Evolutionary conservation across 306 rosid genomes (phyloP).

Genomic region (Elaeagnus macrophylla): DNA sequence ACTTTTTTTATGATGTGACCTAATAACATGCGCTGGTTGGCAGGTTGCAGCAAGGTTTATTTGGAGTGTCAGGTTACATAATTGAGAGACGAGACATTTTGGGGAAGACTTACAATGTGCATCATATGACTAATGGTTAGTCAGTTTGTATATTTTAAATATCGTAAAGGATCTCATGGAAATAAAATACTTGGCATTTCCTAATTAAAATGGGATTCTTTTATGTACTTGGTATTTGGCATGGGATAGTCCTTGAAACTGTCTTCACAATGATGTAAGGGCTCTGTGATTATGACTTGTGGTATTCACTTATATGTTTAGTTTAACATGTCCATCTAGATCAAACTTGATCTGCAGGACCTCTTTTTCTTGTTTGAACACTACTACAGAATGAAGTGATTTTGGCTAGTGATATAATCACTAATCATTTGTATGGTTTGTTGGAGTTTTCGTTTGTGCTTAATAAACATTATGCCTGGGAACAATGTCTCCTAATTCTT

Average conservation of each 20-base stretch:
- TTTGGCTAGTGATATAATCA: no score
- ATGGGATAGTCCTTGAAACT: conserved; percentile 4
- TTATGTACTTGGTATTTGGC: conserved; percentile 20
- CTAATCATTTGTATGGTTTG: no score
- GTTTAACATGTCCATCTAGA: no score
- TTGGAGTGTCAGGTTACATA: conserved; percentile 30
- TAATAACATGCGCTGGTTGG: conserved; percentile 19
- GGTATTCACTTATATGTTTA: no score
- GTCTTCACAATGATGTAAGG: background rate
- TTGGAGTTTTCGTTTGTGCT: no score
- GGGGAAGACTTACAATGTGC: conserved; percentile 28
- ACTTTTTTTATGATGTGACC: no score
- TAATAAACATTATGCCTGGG: no score
- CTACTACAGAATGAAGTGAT: no score
- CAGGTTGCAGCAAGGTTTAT: conserved; percentile 30
- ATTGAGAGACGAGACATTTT: conserved; percentile 35
- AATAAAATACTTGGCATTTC: conserved; percentile 17
- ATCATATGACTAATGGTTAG: conserved; percentile 29
- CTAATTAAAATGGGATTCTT: conserved; percentile 14
- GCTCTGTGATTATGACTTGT: background rate
- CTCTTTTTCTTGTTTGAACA: no score
- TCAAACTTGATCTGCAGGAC: no score
- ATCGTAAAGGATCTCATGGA: conserved; percentile 25
- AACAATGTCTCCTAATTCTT: no score
- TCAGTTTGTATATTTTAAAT: conserved; percentile 23